These are phyloP conservation scores for Aspergillus thermomutatus DNA, from an alignment of 2,329 filamentous ascomycete species.

Conservation along the genomic window DNA sequence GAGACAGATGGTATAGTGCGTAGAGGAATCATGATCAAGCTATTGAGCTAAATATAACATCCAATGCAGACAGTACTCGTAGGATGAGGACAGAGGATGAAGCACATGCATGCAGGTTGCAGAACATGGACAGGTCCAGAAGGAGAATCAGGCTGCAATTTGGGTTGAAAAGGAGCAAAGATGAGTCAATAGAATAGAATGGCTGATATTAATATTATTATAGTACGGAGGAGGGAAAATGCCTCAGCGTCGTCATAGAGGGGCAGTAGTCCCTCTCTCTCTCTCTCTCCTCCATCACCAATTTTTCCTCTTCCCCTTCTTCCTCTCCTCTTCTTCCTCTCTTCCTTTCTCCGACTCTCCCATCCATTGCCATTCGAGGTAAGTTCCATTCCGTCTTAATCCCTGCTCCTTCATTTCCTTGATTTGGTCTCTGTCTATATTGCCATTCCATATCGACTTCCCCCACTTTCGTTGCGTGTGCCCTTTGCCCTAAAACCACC, in stretches of 20 bases:
- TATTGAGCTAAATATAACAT: not conserved
- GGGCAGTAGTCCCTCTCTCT: no score
- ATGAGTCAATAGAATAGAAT: not conserved
- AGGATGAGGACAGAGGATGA: no score
- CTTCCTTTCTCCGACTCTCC: not conserved
- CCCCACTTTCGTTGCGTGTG: slow-evolving; percentile 15
- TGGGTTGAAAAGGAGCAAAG: not conserved
- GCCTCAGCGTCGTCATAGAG: slow-evolving; percentile 1
- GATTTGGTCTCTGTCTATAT: slow-evolving; percentile 3
- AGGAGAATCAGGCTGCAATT: not conserved
- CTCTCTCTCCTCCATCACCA: slow-evolving; percentile 2
- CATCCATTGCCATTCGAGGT: slow-evolving; percentile 4
- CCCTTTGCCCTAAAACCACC: slow-evolving; percentile 24
- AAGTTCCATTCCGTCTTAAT: not conserved
- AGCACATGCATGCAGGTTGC: no score
- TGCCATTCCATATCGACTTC: not conserved
- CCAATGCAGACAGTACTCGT: no score
- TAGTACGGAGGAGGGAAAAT: not conserved
- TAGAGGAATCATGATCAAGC: no score
- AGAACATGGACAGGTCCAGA: no score
- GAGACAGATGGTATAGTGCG: not conserved
- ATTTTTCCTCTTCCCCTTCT: not conserved
- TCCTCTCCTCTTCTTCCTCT: slow-evolving; percentile 1
- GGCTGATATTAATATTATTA: no score
- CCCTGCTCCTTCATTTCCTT: slow-evolving; percentile 1